Evolutionary conservation across 2,329 filamentous ascomycete species (phyloP).

Genomic region (Claviceps capensis): DNA sequence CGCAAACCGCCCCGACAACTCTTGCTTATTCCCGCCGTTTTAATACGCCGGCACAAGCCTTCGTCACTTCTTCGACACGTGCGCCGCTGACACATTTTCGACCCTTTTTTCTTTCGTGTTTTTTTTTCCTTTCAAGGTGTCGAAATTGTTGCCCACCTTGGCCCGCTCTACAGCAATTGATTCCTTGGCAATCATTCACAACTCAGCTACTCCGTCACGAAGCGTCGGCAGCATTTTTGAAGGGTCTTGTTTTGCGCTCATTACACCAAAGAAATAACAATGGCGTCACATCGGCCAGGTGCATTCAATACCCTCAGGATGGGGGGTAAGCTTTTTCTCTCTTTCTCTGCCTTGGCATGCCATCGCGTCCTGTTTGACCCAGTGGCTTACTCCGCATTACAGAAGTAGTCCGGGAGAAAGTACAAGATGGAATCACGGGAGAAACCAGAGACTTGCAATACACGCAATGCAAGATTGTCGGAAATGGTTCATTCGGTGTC

Average conservation of each 20-base stretch:
- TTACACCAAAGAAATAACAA: slow-evolving; percentile 23
- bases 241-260: slow-evolving; percentile 12
- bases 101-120: background rate
- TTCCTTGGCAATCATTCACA: slow-evolving; percentile 15
- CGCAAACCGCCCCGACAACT: background rate
- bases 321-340: slow-evolving; percentile 61
- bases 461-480: slow-evolving; percentile 98
- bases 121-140: background rate
- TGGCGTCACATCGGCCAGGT: slow-evolving; percentile 87
- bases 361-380: slow-evolving; percentile 4
- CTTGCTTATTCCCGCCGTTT: slow-evolving; percentile 1
- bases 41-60: background rate
- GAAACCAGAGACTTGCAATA: slow-evolving; percentile 96
- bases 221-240: slow-evolving; percentile 13
- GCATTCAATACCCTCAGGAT: slow-evolving; percentile 81
- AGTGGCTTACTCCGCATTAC: slow-evolving; percentile 14
- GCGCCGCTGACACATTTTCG: background rate
- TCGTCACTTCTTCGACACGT: background rate
- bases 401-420: slow-evolving; percentile 98
- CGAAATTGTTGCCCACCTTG: slow-evolving; percentile 23
- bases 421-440: slow-evolving; percentile 93
- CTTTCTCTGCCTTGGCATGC: slow-evolving; percentile 3
- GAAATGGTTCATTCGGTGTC: slow-evolving; percentile 96
- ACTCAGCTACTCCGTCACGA: slow-evolving; percentile 11
- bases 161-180: slow-evolving; percentile 16